Conservation (phyloP, 495 filamentous ascomycete species). For the Barbatosphaeria neglecta region DNA sequence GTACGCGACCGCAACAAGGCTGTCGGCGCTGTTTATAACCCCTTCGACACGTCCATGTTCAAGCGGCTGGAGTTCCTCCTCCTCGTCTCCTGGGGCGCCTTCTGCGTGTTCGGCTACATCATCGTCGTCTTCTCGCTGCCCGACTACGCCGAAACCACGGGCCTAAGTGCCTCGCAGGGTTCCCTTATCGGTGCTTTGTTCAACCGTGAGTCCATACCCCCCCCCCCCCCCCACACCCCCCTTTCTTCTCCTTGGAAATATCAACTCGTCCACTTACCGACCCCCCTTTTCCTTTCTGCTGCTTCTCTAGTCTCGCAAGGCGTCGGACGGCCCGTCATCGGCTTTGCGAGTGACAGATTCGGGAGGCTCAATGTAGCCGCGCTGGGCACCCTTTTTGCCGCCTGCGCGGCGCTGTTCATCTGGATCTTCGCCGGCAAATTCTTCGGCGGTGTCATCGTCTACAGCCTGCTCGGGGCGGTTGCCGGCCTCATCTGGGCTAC, state of each 20-base stretch:
- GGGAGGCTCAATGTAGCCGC: constrained; percentile 60
- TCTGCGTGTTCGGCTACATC: constrained; percentile 63
- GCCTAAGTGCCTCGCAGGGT: constrained; percentile 53
- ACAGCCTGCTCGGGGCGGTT: constrained; percentile 57
- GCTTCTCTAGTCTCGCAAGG: constrained; percentile 27
- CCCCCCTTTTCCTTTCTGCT: background rate
- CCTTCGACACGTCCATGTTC: constrained; percentile 54
- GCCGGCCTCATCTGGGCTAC: constrained; percentile 67
- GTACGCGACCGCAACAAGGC: constrained; percentile 57
- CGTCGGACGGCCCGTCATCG: constrained; percentile 49
- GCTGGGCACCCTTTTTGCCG: constrained; percentile 46
- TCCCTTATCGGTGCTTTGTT: constrained; percentile 61
- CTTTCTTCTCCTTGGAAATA: too few species aligned
- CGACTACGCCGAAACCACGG: constrained; percentile 53
- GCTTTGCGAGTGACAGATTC: constrained; percentile 50
- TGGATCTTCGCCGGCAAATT: constrained; percentile 56
- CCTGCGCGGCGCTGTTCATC: constrained; percentile 49
- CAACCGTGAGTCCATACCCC: constrained; percentile 56
- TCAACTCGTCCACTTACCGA: too few species aligned
- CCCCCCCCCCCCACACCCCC: too few species aligned
- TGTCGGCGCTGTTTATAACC: constrained; percentile 48
- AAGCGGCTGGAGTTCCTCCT: constrained; percentile 50
- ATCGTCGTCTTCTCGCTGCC: constrained; percentile 62
- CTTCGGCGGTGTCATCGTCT: constrained; percentile 58
- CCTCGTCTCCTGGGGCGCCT: constrained; percentile 54